These are phyloP conservation scores for Paramyrothecium sp. DNA, from an alignment of 2,329 filamentous ascomycete species.

Conservation along the genomic window DNA sequence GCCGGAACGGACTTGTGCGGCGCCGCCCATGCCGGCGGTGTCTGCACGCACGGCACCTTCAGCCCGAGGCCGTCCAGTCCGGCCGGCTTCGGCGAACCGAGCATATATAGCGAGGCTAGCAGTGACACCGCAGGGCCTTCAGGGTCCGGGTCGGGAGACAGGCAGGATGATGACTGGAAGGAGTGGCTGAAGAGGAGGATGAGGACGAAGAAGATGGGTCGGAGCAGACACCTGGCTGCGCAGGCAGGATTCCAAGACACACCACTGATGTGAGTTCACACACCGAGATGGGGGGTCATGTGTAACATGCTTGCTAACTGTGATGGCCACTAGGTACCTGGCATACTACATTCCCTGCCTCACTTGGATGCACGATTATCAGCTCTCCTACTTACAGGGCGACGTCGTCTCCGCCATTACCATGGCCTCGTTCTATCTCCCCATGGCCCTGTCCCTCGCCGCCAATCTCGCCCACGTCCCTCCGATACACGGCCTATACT, in stretches of 20 bases:
- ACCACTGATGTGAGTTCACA: slow-evolving; percentile 64
- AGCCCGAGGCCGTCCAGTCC: slow-evolving; percentile 63
- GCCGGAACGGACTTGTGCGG: slow-evolving; percentile 16
- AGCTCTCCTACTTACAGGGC: slow-evolving; percentile 75
- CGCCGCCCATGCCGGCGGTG: slow-evolving; percentile 30
- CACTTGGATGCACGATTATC: slow-evolving; percentile 88
- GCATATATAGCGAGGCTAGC: slow-evolving; percentile 17
- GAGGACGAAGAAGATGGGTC: slow-evolving; percentile 66
- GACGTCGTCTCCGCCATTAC: slow-evolving; percentile 87
- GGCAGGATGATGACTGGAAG: slow-evolving; percentile 39
- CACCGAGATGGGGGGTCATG: not conserved
- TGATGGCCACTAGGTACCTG: slow-evolving; percentile 63
- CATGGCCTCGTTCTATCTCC: slow-evolving; percentile 98
- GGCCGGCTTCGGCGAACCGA: slow-evolving; percentile 25
- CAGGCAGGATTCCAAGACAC: slow-evolving; percentile 73
- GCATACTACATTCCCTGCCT: slow-evolving; percentile 91
- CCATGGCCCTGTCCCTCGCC: slow-evolving; percentile 92
- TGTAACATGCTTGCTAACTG: not conserved
- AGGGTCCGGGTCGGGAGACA: not conserved
- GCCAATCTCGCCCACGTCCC: slow-evolving; percentile 91
- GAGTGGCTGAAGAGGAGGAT: slow-evolving; percentile 50
- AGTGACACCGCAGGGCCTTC: slow-evolving; percentile 27
- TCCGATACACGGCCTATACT: slow-evolving; percentile 90
- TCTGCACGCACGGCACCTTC: slow-evolving; percentile 74
- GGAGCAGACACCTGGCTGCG: slow-evolving; percentile 69